Base-by-base conservation (phyloP, 129 eudicot species). In the Tanacetum coccineum region DNA sequence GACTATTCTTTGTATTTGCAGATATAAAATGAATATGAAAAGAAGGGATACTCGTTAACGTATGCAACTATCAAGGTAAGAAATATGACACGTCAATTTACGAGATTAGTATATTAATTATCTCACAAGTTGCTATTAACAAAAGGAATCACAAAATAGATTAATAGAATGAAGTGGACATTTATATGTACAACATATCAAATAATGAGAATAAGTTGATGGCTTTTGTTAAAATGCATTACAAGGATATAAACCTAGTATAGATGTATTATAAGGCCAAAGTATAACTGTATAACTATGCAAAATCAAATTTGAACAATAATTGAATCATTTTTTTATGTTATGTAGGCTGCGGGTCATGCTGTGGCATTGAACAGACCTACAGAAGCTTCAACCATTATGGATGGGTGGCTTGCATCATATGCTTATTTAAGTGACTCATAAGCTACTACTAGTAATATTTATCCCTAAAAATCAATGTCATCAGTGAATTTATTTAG, bases 291-390 rank as follows among this genome's bases (percentile, higher is more conserved):
- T 5, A 9, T 8, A 2, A 6, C 18, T 57, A 22, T 7, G 11
- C 12, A 30, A 30, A 30, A 30, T 4, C 36, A 58, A 22, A 25
- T 58, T 21, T 7, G 4, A n/a, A 13, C 11, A 26, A 58, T 30
- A 59, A 59, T 6, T 9, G 13, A 30, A 30, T 30, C 36, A 30
- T 2, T 40, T 39, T 13, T 36, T 40, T 68, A 9, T 39, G 8
- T 19, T 54, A 13, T 54, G 55, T n/a, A 68, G 64, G 73, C 55
- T 10, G 64, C 64, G 4, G 76, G 76, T 72, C 76, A 72, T 50
- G 15, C 69, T 3, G 67, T 63, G 20, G 32, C 69, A 22, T 30
- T 60, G 19, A 44, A 72, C 70, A 72, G 62, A 42, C 65, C 76
- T 7, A 18, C 50, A 72, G 76, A 72, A 72, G 48, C 69, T 18